Conservation (phyloP, 192 early-diverging fungal genomes). For the Podochytrium sp. region DNA sequence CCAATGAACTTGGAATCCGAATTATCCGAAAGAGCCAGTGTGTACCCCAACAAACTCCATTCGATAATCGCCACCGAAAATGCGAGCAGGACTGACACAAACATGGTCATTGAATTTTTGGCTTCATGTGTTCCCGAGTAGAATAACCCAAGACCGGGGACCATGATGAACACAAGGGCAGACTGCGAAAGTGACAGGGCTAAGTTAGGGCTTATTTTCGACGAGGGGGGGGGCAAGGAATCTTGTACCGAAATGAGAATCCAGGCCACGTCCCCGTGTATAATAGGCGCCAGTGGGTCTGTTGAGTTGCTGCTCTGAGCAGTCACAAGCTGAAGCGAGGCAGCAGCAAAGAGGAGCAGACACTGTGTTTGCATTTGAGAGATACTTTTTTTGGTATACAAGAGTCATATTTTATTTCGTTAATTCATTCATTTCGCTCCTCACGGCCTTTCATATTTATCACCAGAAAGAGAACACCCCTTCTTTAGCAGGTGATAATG, state of each 20-base stretch:
- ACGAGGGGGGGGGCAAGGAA: neutral
- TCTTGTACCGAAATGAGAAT: neutral
- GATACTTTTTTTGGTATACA: no score
- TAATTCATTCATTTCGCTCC: no score
- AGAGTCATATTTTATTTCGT: no score
- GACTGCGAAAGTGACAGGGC: slow-evolving; percentile 64
- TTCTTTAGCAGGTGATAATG: no score
- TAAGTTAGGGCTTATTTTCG: neutral
- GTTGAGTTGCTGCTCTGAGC: no score
- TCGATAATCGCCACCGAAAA: slow-evolving; percentile 84
- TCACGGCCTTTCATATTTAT: no score
- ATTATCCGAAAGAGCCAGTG: slow-evolving; percentile 77
- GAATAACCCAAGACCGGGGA: slow-evolving; percentile 92
- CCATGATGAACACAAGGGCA: slow-evolving; percentile 92
- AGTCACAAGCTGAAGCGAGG: no score
- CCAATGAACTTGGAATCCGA: slow-evolving; percentile 57
- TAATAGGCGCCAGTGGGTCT: no score
- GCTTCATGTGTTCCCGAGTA: slow-evolving; percentile 92
- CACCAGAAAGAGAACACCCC: no score
- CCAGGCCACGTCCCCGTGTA: slow-evolving; percentile 16
- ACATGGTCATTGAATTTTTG: slow-evolving; percentile 92
- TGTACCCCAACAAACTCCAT: slow-evolving; percentile 92
- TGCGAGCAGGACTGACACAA: slow-evolving; percentile 72
- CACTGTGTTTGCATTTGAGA: no score
- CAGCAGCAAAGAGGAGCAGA: no score